Base-by-base conservation (phyloP, 2,329 filamentous ascomycete genomes). In the Exserohilum turcica region DNA sequence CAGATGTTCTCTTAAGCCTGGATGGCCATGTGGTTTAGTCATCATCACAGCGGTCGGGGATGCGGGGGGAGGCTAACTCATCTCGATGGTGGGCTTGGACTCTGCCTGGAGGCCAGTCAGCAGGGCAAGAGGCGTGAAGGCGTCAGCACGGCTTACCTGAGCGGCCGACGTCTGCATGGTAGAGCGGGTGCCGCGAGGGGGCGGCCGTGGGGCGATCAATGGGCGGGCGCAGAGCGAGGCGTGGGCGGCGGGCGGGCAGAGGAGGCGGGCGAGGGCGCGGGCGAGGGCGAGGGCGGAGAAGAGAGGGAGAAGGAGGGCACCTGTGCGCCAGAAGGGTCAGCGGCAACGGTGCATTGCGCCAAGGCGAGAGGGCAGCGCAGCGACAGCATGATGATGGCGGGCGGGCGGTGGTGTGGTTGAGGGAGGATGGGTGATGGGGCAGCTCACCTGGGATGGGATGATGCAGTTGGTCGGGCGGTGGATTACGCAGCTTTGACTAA, bases 1-100 rank as follows among this genome's bases (percentile, higher is more conserved):
- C 38, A 87, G 82, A 65, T 86, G 84, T 68, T 86, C 84, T 74
- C 84, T 81, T 68, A 87, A 80, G 70, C 83, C 84, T 86, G 64
- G n/a, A 51, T 45, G 5, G 51, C 35, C 53, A 54, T 21, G 52
- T 39, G 48, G 32, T 68, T 74, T 71, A 74, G 70, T 73, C 68
- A 73, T 66, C 61, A 52, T 39, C 21, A 48, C 32, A 45, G 47
- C 46, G 24, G 59, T 48, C 27, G 44, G 36, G 36, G 33, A 39
- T 43, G 43, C 32, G 49, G 57, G 46, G 51, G 49, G 46, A 50
- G 48, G 74, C 75, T 70, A 69, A 76, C 74, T 77, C 71, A 74
- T 76, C 65, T 78, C 76, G 43, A 75, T 74, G 70, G 65, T 74
- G 58, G 65, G 70, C 65, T 70, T 70, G 62, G 62, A 65, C 44